Evolutionary conservation across 2,329 filamentous ascomycete species (phyloP), one percentile per base, ranked within the genome.

Genomic region (Curvularia eragrostidis): DNA sequence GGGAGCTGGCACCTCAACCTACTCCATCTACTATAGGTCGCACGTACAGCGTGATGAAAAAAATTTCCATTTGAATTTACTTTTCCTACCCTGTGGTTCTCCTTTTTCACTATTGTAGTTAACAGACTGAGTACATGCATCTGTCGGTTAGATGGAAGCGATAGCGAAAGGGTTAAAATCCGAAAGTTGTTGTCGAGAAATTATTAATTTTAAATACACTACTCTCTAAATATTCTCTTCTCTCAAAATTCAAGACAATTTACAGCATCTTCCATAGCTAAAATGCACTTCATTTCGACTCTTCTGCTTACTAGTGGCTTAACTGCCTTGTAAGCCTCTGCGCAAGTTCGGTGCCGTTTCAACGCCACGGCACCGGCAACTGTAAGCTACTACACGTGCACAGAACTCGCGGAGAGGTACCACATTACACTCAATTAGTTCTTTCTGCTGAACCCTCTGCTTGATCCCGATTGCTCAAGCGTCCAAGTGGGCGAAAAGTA

Each of bases 371-470:
- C 41, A 48, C 18, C 7, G 26, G 6, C 43, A n/a, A 18, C 23
- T 4, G 38, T 52, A 13, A 52, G n/a, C 23, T 58, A 58, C 28
- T 58, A 54, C 48, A 58, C 43, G 5, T 58, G 50, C 44, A 50
- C 44, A 6, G 50, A 54, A 38, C 36, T 58, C 9, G 50, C 56
- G 2, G 26, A 19, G 9, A 54, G 26, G 44, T 50, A 58, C 24
- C 8, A 18, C 30, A 56, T 53, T 38, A 53, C 30, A 21, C 6
- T 53, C n/a, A 49, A 49, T 13, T 34, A 56, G n/a, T 60, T 50
- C 30, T 46, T 60, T 19, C 53, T 50, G 15, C 36, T 56, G n/a
- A 60, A 53, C 41, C 52, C 48, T 10, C 38, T 53, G 24, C 36
- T 56, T 12, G 48, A 60, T 32, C 53, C 42, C 5, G 48, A 60